Percentiles rank a stretch among this genome's conserved stretches.
These are phyloP conservation scores for Lasiosphaeria miniovina DNA, from an alignment of 495 filamentous ascomycete species.

Conservation along the genomic window DNA sequence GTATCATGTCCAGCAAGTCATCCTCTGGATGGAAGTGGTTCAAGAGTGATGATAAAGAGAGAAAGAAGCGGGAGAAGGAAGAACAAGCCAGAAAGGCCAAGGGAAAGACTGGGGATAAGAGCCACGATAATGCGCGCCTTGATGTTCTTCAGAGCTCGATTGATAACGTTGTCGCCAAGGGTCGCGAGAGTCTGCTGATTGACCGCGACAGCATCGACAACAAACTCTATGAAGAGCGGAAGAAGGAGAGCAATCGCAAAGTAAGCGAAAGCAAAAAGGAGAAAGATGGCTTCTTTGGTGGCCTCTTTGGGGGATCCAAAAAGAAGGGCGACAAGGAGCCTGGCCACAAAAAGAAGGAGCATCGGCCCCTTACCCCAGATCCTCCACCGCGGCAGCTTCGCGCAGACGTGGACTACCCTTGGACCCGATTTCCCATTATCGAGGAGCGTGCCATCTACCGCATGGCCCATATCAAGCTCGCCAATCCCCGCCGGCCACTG, in stretches of 20 bases:
- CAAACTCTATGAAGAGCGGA: slow-evolving; percentile 76
- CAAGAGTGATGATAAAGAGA: slow-evolving; percentile 45
- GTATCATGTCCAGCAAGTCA: slow-evolving; percentile 60
- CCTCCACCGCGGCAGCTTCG: slow-evolving; percentile 66
- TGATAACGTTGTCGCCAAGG: slow-evolving; percentile 55
- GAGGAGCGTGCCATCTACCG: slow-evolving; percentile 97
- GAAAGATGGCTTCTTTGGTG: slow-evolving; percentile 77
- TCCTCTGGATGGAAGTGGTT: slow-evolving; percentile 76
- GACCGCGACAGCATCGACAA: slow-evolving; percentile 71
- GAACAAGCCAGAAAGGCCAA: slow-evolving; percentile 58
- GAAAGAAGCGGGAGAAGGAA: slow-evolving; percentile 50
- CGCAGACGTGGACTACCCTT: slow-evolving; percentile 89
- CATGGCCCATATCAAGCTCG: slow-evolving; percentile 98
- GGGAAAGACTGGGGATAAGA: slow-evolving; percentile 51
- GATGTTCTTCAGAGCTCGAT: slow-evolving; percentile 82
- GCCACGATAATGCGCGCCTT: slow-evolving; percentile 71
- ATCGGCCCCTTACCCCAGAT: slow-evolving; percentile 76
- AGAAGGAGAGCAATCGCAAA: slow-evolving; percentile 75
- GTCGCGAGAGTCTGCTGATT: slow-evolving; percentile 78
- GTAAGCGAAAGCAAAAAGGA: slow-evolving; percentile 83
- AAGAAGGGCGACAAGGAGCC: slow-evolving; percentile 67
- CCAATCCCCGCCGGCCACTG: slow-evolving; percentile 87
- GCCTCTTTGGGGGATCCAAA: slow-evolving; percentile 81
- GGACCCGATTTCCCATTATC: slow-evolving; percentile 91
- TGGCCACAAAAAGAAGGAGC: slow-evolving; percentile 68